phyloP scores from a whole-genome alignment of 75 land plant species.

The Selaginella moellendorffii region DNA sequence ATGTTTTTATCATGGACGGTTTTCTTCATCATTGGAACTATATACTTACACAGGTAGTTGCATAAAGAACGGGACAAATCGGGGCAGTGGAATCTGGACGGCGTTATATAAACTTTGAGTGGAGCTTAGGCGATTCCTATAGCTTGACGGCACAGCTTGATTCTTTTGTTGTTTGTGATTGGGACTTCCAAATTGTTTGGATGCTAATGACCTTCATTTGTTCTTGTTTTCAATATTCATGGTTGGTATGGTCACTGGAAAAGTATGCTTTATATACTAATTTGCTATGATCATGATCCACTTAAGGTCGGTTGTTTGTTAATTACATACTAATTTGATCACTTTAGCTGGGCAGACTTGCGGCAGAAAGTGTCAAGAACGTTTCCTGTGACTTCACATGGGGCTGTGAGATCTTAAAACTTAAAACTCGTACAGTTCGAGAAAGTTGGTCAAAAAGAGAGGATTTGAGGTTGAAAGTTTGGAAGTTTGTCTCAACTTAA shows the following conservation, averaged over 20 bases:
- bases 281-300: not conserved
- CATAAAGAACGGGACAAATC: too few species aligned
- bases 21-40: too few species aligned
- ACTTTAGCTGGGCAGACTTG: not conserved
- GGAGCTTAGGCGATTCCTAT: too few species aligned
- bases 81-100: too few species aligned
- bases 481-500: not conserved
- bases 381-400: conserved; percentile 1
- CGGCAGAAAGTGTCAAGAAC: not conserved
- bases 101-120: too few species aligned
- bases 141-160: too few species aligned
- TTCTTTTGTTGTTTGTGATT: not conserved
- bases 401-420: not conserved
- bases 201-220: not conserved
- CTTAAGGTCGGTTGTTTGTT: not conserved
- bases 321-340: not conserved
- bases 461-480: not conserved
- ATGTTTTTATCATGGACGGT: too few species aligned
- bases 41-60: too few species aligned
- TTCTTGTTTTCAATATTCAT: too few species aligned
- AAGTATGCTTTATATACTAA: not conserved
- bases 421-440: not conserved
- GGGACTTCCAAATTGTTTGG: not conserved
- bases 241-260: too few species aligned
- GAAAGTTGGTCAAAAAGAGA: not conserved